Conservation (phyloP, 371 early-diverging fungal species). For the Mucor plumbeus region DNA sequence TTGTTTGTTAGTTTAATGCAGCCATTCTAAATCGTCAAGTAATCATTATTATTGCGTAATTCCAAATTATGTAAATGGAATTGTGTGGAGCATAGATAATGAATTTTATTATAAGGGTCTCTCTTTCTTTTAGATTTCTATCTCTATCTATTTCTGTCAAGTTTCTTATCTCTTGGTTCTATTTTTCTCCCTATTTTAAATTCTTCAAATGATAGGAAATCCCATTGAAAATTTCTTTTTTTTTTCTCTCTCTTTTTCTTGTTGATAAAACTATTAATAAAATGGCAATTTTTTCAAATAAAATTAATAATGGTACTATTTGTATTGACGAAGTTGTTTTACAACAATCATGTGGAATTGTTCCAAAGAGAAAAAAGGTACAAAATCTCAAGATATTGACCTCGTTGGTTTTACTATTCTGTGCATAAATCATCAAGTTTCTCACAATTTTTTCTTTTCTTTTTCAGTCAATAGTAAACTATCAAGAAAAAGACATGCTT, state of each 20-base stretch:
- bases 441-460: not conserved
- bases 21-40: not conserved
- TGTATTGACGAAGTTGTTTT: not conserved
- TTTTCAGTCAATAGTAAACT: not conserved
- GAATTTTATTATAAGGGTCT: not conserved
- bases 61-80: not conserved
- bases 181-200: not conserved
- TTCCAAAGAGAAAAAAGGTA: conserved; percentile 10
- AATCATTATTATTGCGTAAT: not conserved
- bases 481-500: too few species aligned
- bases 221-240: not conserved
- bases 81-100: not conserved
- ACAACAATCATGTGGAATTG: not conserved
- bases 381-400: not conserved
- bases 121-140: not conserved
- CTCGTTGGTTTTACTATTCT: not conserved
- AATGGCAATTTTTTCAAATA: not conserved
- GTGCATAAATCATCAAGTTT: not conserved
- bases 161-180: not conserved
- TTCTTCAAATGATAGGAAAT: not conserved
- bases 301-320: not conserved
- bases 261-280: too few species aligned
- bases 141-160: not conserved
- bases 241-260: not conserved
- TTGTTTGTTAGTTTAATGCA: not conserved